Evolutionary conservation across 352 stramenopile genomes (phyloP).

Genomic region (Phytophthora kernoviae): DNA sequence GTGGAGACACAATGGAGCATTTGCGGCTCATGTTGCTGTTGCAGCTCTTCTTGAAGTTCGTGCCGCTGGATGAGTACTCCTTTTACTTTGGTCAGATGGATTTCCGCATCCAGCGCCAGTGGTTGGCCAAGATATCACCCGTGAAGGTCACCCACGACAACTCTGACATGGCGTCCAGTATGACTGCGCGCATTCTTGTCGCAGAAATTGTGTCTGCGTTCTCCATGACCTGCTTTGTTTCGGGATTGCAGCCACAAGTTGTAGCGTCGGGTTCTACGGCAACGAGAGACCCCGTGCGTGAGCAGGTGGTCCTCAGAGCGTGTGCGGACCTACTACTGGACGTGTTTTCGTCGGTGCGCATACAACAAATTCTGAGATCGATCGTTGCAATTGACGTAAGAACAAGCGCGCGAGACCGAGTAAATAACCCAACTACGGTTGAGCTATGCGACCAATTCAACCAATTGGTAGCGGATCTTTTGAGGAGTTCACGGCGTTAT

Average conservation of each 20-base stretch:
- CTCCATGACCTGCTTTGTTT: slow-evolving; percentile 1
- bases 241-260: not conserved
- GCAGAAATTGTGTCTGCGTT: slow-evolving; percentile 1
- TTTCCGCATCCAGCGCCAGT: slow-evolving; percentile 13
- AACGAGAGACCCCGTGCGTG: not conserved
- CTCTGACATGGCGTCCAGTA: not conserved
- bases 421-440: not conserved
- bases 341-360: slow-evolving; percentile 1
- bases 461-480: slow-evolving; percentile 3
- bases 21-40: slow-evolving; percentile 11
- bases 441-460: slow-evolving; percentile 7
- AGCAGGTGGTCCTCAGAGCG: slow-evolving; percentile 3
- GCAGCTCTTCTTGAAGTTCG: slow-evolving; percentile 6
- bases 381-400: not conserved
- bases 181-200: not conserved
- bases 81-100: slow-evolving; percentile 20
- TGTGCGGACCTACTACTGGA: slow-evolving; percentile 6
- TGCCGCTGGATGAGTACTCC: slow-evolving; percentile 7
- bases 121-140: slow-evolving; percentile 10
- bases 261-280: not conserved
- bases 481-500: not conserved
- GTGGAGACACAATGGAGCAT: slow-evolving; percentile 2
- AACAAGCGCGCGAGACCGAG: not conserved
- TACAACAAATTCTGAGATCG: slow-evolving; percentile 8
- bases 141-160: not conserved